These are phyloP conservation scores for Anaeromyces robustus DNA, from an alignment of 192 early-diverging fungal species.

Conservation along the genomic window DNA sequence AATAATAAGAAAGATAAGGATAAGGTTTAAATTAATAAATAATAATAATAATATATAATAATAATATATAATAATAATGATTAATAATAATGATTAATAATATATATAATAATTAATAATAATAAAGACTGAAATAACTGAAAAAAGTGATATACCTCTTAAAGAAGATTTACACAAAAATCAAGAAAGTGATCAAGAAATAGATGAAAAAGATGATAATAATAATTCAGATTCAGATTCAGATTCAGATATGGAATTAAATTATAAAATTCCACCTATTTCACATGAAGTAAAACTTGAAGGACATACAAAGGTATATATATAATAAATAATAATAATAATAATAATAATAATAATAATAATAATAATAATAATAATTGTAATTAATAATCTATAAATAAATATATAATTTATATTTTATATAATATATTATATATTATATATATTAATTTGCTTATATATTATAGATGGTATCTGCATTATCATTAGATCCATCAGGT, in stretches of 20 bases:
- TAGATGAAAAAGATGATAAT: slow-evolving; percentile 20
- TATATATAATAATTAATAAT: neutral
- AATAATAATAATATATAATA: neutral
- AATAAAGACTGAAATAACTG: neutral
- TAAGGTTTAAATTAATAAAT: neutral
- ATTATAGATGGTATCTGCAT: slow-evolving; percentile 50
- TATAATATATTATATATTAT: too few species aligned
- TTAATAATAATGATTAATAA: neutral
- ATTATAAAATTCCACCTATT: slow-evolving; percentile 33
- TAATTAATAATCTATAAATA: too few species aligned
- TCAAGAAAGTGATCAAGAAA: slow-evolving; percentile 1
- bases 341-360: too few species aligned
- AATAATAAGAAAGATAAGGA: neutral
- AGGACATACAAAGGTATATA: slow-evolving; percentile 43
- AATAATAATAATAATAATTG: too few species aligned
- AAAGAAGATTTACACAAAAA: too few species aligned
- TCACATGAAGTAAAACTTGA: slow-evolving; percentile 47
- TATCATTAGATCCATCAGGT: slow-evolving; percentile 72
- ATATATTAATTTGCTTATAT: neutral
- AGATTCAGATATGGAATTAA: slow-evolving; percentile 7
- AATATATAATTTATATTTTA: too few species aligned
- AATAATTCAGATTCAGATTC: slow-evolving; percentile 16
- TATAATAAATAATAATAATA: too few species aligned
- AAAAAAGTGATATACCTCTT: too few species aligned
- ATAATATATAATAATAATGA: too few species aligned